phyloP scores from a whole-genome alignment of 495 filamentous ascomycete species.

The Podospora comata region DNA sequence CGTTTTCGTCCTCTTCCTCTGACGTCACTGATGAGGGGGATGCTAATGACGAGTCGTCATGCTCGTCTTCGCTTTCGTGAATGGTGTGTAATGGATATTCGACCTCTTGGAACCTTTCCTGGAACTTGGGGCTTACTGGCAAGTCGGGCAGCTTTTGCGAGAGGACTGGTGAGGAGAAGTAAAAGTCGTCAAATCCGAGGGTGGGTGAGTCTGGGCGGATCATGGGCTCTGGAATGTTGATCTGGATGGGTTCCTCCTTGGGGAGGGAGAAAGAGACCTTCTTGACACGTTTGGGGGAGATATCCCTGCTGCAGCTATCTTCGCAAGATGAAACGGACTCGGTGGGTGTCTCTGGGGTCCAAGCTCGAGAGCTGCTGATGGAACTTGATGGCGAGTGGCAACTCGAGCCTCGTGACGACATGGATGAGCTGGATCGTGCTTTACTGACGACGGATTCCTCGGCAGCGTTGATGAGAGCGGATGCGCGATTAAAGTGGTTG shows the following conservation, averaged over 20 bases:
- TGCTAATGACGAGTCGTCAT: neutral
- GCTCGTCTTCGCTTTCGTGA: constrained; percentile 19
- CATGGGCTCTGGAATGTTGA: constrained; percentile 38
- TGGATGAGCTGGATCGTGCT: constrained; percentile 33
- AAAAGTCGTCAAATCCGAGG: constrained; percentile 42
- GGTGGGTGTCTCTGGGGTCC: constrained; percentile 42
- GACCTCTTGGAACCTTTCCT: constrained; percentile 19
- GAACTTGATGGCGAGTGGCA: constrained; percentile 46
- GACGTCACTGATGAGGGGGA: neutral
- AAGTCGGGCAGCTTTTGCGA: constrained; percentile 25
- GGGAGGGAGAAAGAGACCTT: constrained; percentile 52
- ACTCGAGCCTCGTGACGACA: constrained; percentile 39
- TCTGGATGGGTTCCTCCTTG: constrained; percentile 28
- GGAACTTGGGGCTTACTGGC: constrained; percentile 21
- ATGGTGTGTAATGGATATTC: constrained; percentile 28
- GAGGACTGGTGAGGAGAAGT: constrained; percentile 25
- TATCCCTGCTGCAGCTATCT: constrained; percentile 27
- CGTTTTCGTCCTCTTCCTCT: constrained; percentile 23
- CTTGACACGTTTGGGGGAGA: constrained; percentile 40
- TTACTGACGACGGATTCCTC: constrained; percentile 37
- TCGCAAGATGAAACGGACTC: constrained; percentile 43
- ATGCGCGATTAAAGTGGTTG: constrained; percentile 45
- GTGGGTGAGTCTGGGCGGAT: constrained; percentile 49
- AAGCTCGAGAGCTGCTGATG: constrained; percentile 40
- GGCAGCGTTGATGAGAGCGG: constrained; percentile 39